phyloP scores from a whole-genome alignment of 139 green algal species.

The Chara braunii region DNA sequence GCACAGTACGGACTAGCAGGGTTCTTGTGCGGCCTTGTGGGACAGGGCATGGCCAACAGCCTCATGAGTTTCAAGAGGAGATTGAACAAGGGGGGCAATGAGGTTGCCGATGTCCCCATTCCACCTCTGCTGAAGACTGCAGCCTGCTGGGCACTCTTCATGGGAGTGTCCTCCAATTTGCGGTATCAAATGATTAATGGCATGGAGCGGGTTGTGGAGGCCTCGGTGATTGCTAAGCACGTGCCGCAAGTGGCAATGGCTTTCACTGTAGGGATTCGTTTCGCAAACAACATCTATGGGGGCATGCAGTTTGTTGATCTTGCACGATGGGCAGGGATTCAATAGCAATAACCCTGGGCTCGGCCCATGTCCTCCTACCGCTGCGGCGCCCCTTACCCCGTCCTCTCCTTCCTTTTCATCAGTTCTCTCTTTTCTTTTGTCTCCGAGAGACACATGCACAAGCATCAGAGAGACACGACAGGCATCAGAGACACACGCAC shows the following conservation, averaged over 20 bases:
- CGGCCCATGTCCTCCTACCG: too few species aligned
- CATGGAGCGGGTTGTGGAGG: slow-evolving; percentile 34
- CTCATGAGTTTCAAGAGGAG: slow-evolving; percentile 67
- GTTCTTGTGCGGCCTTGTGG: slow-evolving; percentile 76
- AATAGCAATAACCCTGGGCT: too few species aligned
- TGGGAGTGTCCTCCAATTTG: slow-evolving; percentile 87
- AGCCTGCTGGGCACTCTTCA: slow-evolving; percentile 62
- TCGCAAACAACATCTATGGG: slow-evolving; percentile 91
- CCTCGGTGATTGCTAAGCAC: not conserved
- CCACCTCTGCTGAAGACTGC: slow-evolving; percentile 5
- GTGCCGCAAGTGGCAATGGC: slow-evolving; percentile 54
- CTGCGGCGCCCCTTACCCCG: too few species aligned
- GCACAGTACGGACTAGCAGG: slow-evolving; percentile 79
- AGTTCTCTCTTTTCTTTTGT: too few species aligned
- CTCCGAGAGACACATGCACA: too few species aligned
- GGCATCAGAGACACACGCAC: too few species aligned
- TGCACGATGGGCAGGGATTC: slow-evolving; percentile 82
- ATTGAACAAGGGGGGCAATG: slow-evolving; percentile 19
- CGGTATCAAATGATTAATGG: slow-evolving; percentile 67
- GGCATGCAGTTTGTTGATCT: slow-evolving; percentile 62
- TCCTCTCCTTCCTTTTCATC: too few species aligned
- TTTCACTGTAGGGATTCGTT: slow-evolving; percentile 79
- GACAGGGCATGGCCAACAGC: slow-evolving; percentile 80
- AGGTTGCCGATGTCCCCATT: slow-evolving; percentile 9
- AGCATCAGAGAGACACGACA: too few species aligned